Evolutionary conservation across 768 basidiomycete genomes (phyloP), one percentile per base, ranked within the genome.

Genomic region (Aureoboletus auriporus): DNA sequence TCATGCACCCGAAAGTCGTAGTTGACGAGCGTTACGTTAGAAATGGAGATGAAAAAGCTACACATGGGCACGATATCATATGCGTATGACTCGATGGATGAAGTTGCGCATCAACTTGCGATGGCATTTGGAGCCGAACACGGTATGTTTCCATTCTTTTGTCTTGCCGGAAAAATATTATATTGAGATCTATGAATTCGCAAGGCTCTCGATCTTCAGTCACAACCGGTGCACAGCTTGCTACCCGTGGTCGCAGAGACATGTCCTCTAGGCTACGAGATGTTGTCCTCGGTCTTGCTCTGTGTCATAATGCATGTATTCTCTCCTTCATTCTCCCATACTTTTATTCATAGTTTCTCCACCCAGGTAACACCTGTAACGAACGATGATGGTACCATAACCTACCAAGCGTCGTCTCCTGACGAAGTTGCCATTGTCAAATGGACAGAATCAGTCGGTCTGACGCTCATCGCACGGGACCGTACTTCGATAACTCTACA

Each of bases 61-160:
- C 96, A 98, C 61, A 91, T 98, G 87, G 96, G 96, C 5, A 99
- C 96, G 1, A 91, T 97, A 80, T 94, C 92, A 0, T 99, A 94
- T 61, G 94, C 91, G 2, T 85, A 75, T 54, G 96, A 99, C 59
- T 86, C 96, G n/a, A 98, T 99, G 95, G 96, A 99, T 59, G 96
- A 99, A 63, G 92, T 98, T 20, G 80, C 86, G 2, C 90, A 91
- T 71, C 92, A 98, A 57, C 75, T 99, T n/a, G 80, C 83, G 12
- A 73, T 84, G 42, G 86, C 94, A 0, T 92, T 96, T 58, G 89
- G 87, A 8, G 76, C 71, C 8, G 80, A 86, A n/a, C 69, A 78
- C 44, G 70, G 86, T 83, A 44, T 1, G 44, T 23, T 29, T n/a
- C 8, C 33, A 13, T 33, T 44, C 33, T 39, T n/a, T n/a, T 8